Evolutionary conservation across 345 rosid genomes (phyloP), one percentile per base, ranked within the genome.

Genomic region (Anacardium occidentale): DNA sequence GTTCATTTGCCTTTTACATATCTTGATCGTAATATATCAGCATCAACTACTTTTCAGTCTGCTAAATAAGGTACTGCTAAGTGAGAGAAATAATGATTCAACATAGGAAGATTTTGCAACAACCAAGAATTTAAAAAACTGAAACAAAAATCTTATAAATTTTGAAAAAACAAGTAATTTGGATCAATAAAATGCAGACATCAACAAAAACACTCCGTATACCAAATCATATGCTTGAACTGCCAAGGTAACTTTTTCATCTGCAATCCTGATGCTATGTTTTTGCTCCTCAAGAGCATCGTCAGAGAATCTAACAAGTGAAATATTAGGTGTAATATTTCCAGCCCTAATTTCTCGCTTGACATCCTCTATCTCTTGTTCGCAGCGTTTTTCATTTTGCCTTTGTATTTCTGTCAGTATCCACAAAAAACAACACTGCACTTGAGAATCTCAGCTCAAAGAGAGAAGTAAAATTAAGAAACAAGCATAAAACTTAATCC

Each of bases 151-250:
- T 52, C 20, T 29, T 10, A 52, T 37, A 17, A 7, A 59, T 56
- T 26, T 1, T 5, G 17, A 40, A 44, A 29, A 1, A 3, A 47
- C 37, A 24, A 22, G 13, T 8, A 47, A 47, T 47, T 53, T 64
- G 21, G 21, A 44, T 55, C 3, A 32, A 62, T 37, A 50, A 68
- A 68, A 18, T 3, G 15, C 25, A 34, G 24, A 45, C 57, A 61
- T 55, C 37, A 25, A 4, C 18, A 56, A 65, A 61, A 54, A 29
- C 52, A 53, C 55, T 45, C 42, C 13, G 73, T 77, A 47, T 86
- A 92, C 99, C 91, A 95, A 79, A 85, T 92, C 99, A 85, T 95
- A 95, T 7, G 94, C 93, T 68, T 95, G 99, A 71, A 81, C 77
- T 82, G 98, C 97, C 83, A 92, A 79, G 1, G 96, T 86, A 55